Base-by-base conservation (phyloP, 2,329 filamentous ascomycete species). In the Helotiales sp. region DNA sequence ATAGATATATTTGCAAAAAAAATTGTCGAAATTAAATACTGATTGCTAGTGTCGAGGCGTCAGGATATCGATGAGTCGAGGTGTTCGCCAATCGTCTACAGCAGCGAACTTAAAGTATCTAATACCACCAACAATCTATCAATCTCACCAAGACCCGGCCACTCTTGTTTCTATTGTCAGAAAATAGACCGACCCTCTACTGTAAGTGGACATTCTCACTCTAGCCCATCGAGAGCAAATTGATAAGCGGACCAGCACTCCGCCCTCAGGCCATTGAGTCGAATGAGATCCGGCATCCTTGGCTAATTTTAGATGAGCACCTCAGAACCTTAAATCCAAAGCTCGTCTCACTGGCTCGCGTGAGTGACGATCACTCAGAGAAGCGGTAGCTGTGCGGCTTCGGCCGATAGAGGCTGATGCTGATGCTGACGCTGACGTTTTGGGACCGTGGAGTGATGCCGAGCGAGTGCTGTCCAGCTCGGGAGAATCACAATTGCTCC, bases 341-440 rank as follows among this genome's bases (percentile, higher is more conserved):
- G 27, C 12, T 25, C 10, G 9, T 51, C 27, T 51, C 10, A 51
- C 38, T 50, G 47, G 47, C 13, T 22, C 34, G 17, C 5, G 33
- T 33, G n/a, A 24, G 47, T 34, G 47, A 15, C n/a, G 29, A 19
- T 24, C 25, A 1, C 12, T 7, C 15, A 5, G 19, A 15, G 30
- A 15, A 24, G 22, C 24, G 13, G 13, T 24, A 44, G 10, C 38
- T 24, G 38, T 44, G 38, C 38, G 17, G 38, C 25, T 3, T 17
- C 48, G 48, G 48, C 48, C 31, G 48, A 51, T 33, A 19, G 48
- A 51, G 48, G 48, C 48, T 51, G 48, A 51, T 36, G 48, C 48
- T 51, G 24, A 51, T 27, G n/a, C 7, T 51, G 13, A 17, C 48
- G 19, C 33, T 51, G 19, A 13, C 19, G 46, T 25, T 15, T 19